Evolutionary conservation across 2,329 filamentous ascomycete species (phyloP), one percentile per base, ranked within the genome.

Genomic region (Incumbomyces delicatus): DNA sequence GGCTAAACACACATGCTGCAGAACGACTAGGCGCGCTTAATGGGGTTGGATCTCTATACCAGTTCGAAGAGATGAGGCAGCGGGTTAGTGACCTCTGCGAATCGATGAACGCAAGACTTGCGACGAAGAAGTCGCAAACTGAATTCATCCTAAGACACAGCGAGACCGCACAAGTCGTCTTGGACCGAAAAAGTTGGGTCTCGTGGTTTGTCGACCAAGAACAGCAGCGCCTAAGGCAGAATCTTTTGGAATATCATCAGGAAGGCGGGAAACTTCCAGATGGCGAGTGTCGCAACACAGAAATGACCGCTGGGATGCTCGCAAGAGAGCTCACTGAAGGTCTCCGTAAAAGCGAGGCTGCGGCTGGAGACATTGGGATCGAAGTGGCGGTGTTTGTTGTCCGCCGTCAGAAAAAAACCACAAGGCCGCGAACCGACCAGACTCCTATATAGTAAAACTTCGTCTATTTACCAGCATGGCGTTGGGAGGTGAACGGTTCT

Each of bases 191-290:
- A 16, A 67, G 73, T 2, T 83, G 79, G 79, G 70, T 72, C 29
- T 74, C 80, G 47, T 81, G 78, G 78, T 82, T 76, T 68, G 72
- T 77, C 38, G 76, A 79, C 57, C 79, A 83, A 57, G 79, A 82
- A 58, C 77, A 77, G 55, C 66, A 72, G 10, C 69, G 78, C 12
- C 73, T 81, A 42, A 71, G 76, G 49, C 72, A 57, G 30, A 49
- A 54, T 22, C 27, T 57, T 30, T 49, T 57, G 20, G 53, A 57
- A 29, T 57, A 57, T 46, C 55, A 57, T 44, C 55, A 53, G 46
- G 53, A 42, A 58, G 61, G 48, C 48, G 61, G 41, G 44, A 64
- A 53, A 49, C 61, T 50, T 60, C 63, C 50, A 36, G 33, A 38
- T 13, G 33, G 64, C 40, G 51, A 61, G 18, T 63, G 65, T 2